phyloP scores from a whole-genome alignment of 179 eudicot genomes.

The Silene vulgaris region DNA sequence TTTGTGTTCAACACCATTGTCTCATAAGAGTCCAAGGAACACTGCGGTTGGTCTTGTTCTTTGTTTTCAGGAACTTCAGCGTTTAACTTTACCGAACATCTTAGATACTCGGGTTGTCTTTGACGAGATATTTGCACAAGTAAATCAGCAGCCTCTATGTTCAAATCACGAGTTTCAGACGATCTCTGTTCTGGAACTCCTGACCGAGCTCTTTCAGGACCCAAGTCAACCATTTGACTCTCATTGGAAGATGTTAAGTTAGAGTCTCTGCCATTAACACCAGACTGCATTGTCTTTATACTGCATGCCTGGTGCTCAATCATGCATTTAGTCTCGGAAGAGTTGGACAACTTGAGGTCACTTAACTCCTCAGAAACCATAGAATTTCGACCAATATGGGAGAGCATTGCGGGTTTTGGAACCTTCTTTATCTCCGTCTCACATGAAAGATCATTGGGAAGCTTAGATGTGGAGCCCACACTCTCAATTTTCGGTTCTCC shows the following conservation, averaged over 20 bases:
- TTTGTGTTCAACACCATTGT: conserved; percentile 40
- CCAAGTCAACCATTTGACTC: conserved; percentile 14
- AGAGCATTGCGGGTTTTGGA: conserved; percentile 8
- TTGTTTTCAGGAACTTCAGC: conserved; percentile 22
- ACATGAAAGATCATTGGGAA: neutral
- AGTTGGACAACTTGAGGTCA: conserved; percentile 15
- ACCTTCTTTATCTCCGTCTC: conserved; percentile 9
- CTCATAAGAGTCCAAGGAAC: conserved; percentile 58
- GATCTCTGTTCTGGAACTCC: conserved; percentile 32
- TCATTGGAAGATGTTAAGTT: conserved; percentile 19
- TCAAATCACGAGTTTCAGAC: conserved; percentile 28
- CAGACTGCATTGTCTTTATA: conserved; percentile 35
- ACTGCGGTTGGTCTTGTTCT: conserved; percentile 36
- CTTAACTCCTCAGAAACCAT: too few relatives aligned
- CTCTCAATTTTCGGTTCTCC: conserved; percentile 15
- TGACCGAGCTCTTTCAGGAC: conserved; percentile 19
- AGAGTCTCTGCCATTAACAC: conserved; percentile 28
- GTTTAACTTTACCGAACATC: conserved; percentile 6
- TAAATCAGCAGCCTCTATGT: conserved; percentile 33
- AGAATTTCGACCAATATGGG: too few relatives aligned
- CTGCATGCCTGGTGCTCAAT: conserved; percentile 27
- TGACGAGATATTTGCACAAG: conserved; percentile 35
- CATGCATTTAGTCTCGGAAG: conserved; percentile 30
- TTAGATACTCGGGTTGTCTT: conserved; percentile 16
- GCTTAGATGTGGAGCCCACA: conserved; percentile 17